Conservation (phyloP, 768 basidiomycete genomes). For the Amanita muscaria region DNA sequence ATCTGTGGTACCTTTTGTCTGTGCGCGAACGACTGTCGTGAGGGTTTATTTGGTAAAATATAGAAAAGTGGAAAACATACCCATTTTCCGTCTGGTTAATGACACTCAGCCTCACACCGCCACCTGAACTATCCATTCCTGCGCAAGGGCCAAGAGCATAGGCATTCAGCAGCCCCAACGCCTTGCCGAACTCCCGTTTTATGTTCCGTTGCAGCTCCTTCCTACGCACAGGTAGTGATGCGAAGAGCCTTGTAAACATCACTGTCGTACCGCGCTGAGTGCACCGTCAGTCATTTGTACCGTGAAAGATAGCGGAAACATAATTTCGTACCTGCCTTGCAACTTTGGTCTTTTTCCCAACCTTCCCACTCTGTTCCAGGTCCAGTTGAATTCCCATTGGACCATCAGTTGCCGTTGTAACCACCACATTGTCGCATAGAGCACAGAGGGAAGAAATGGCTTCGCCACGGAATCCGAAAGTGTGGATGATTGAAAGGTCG, state of each 20-base stretch:
- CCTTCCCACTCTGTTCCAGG: constrained; percentile 56
- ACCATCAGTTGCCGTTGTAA: constrained; percentile 69
- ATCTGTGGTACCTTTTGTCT: constrained; percentile 64
- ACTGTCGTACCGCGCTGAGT: constrained; percentile 82
- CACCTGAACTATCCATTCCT: constrained; percentile 31
- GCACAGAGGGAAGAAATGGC: constrained; percentile 92
- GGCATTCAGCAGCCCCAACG: constrained; percentile 69
- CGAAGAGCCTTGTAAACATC: constrained; percentile 61
- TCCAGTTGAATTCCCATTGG: constrained; percentile 79
- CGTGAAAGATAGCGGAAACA: neutral
- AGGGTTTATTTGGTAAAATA: neutral
- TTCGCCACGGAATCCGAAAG: constrained; percentile 95
- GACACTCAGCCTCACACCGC: constrained; percentile 65
- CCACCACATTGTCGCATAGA: constrained; percentile 55
- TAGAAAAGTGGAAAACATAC: constrained; percentile 32
- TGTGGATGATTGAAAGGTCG: constrained; percentile 62
- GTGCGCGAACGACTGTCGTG: neutral
- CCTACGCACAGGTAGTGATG: constrained; percentile 77
- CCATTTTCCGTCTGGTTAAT: constrained; percentile 63
- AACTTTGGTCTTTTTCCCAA: constrained; percentile 48
- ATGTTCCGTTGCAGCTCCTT: constrained; percentile 86
- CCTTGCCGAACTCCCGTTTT: constrained; percentile 86
- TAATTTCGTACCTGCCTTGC: constrained; percentile 59
- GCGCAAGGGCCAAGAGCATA: constrained; percentile 89
- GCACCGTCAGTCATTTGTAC: neutral